Conservation (phyloP, 352 stramenopile genomes). For the Sclerospora graminicola region DNA sequence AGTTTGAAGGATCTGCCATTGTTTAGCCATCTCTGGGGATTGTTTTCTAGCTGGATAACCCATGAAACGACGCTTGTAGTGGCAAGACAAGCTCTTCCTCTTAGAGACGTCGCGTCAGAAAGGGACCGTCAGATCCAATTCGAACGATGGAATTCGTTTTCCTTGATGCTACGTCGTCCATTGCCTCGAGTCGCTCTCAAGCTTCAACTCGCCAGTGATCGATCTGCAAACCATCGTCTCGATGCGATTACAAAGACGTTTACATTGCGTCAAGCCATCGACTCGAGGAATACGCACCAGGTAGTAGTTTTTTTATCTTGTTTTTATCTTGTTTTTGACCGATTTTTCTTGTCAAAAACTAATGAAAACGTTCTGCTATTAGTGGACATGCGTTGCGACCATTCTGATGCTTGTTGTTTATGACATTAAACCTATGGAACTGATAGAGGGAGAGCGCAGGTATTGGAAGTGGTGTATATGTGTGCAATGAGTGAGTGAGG, state of each 20-base stretch:
- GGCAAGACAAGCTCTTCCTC: constrained; percentile 20
- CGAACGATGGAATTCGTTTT: constrained; percentile 59
- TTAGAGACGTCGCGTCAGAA: constrained; percentile 8
- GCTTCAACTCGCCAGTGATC: constrained; percentile 39
- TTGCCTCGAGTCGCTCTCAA: constrained; percentile 43
- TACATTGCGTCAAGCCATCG: constrained; percentile 45
- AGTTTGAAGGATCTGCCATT: constrained; percentile 55
- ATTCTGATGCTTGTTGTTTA: constrained; percentile 62
- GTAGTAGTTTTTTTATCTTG: too few relatives aligned
- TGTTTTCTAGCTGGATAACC: constrained; percentile 61
- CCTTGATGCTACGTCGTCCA: constrained; percentile 42
- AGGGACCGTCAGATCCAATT: constrained; percentile 34
- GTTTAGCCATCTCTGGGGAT: constrained; percentile 63
- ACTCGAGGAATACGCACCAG: constrained; percentile 50
- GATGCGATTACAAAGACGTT: constrained; percentile 50
- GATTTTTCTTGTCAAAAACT: neutral
- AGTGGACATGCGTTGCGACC: constrained; percentile 63
- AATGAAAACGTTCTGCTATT: neutral
- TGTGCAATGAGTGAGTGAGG: too few relatives aligned
- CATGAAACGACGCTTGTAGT: constrained; percentile 59
- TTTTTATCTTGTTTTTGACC: too few relatives aligned
- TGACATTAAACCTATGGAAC: constrained; percentile 26
- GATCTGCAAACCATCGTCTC: constrained; percentile 44
- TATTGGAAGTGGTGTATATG: too few relatives aligned
- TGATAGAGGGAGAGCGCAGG: constrained; percentile 31